Base-by-base conservation (phyloP, 805 yeast genomes). In the Danielia reshetovae region DNA sequence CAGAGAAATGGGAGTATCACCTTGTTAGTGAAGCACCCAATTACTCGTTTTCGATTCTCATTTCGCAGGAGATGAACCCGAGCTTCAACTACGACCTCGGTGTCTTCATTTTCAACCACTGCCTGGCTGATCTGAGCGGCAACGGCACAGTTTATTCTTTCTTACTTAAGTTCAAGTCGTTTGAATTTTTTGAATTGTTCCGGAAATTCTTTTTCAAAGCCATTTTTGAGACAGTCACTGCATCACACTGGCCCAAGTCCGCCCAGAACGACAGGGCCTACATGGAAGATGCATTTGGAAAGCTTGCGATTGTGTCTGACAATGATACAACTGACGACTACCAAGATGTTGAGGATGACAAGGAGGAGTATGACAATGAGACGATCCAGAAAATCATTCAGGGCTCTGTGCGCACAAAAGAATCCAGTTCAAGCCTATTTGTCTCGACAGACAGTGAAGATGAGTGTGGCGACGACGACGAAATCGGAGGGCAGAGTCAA, bases 101-200 rank as follows among this genome's bases (percentile, higher is more conserved):
- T 10, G 70, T 85, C 1, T 82, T 87, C 45, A 71, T 82, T 10
- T 87, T 85, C 70, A 82, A 84, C 53, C 69, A 74, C 42, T 61
- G 58, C 18, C 24, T 31, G 5, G 30, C 32, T 7, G 23, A 12
- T 17, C 12, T 22, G 4, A 17, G 5, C 5, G 45, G 38, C 4
- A 68, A 55, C 5, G 54, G 57, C 2, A 48, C 54, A 1, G 72
- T 79, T 0, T 62, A 69, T 17, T 80, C 95, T 1, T 84, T 82
- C 72, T 65, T 85, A 45, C 47, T 85, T 24, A 75, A 70, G 46
- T 85, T 87, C 49, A 42, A 43, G 1, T 53, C 57, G 25, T 51
- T 59, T 7, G 59, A 60, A 1, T 54, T 52, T 0, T 68, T 80
- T 37, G 60, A 62, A 15, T 42, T 51, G 8, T 84, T 85, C 52